Conservation (phyloP, 176 grass and related monocot species). For the Oryza punctata region DNA sequence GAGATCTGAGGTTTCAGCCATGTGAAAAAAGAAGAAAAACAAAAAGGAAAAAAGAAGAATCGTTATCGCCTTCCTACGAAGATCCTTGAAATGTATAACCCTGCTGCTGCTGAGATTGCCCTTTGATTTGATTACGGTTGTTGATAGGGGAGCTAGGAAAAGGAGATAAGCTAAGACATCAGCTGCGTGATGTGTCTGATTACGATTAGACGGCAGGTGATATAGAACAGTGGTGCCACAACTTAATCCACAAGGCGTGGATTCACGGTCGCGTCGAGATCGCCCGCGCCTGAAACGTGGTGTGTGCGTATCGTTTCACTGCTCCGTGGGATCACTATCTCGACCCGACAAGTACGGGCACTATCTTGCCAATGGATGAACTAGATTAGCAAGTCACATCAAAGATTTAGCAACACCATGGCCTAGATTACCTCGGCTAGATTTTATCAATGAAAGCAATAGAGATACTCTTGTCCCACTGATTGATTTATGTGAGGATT, state of each 20-base stretch:
- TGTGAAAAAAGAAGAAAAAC: neutral
- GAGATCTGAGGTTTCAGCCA: neutral
- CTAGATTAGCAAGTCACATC: slow-evolving; percentile 42
- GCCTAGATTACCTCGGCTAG: neutral
- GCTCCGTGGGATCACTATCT: slow-evolving; percentile 36
- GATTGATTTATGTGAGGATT: neutral
- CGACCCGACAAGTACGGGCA: slow-evolving; percentile 42
- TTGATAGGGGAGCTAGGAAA: slow-evolving; percentile 14
- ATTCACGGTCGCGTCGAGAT: neutral
- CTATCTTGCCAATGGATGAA: slow-evolving; percentile 12
- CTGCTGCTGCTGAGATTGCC: neutral
- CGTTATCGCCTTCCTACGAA: neutral
- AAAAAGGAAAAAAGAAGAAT: neutral
- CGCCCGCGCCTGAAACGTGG: neutral
- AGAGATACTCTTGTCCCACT: neutral
- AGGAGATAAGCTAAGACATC: neutral
- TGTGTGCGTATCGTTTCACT: slow-evolving; percentile 14
- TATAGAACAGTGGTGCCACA: slow-evolving; percentile 18
- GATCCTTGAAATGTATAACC: neutral
- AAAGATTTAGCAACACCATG: neutral
- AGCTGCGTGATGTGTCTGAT: neutral
- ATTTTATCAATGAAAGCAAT: neutral
- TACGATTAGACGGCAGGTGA: slow-evolving; percentile 21
- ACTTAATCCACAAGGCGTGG: neutral
- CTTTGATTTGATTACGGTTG: neutral